These are phyloP conservation scores for Cercophora scortea DNA, from an alignment of 495 filamentous ascomycete genomes.

Conservation along the genomic window DNA sequence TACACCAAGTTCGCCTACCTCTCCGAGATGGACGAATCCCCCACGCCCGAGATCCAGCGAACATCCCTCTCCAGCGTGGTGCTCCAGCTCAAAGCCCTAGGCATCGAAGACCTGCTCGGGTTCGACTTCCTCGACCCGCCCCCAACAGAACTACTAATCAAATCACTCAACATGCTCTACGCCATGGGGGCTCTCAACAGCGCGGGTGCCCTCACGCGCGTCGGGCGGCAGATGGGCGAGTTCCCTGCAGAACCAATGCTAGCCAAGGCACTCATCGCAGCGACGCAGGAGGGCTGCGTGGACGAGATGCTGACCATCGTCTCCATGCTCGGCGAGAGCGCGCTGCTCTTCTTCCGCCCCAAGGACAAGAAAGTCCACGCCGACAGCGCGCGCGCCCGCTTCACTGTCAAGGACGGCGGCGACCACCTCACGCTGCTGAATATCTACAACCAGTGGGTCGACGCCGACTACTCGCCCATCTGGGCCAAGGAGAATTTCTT, in stretches of 20 bases:
- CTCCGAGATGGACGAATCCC: conserved; percentile 89
- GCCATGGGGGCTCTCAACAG: conserved; percentile 86
- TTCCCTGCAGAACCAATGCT: conserved; percentile 94
- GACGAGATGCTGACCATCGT: conserved; percentile 94
- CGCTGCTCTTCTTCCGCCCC: conserved; percentile 86
- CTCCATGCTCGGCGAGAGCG: conserved; percentile 85
- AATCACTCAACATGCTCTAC: conserved; percentile 86
- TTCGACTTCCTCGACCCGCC: conserved; percentile 98
- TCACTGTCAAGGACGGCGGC: conserved; percentile 87
- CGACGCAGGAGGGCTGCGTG: conserved; percentile 81
- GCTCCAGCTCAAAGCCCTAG: conserved; percentile 79
- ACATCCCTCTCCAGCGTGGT: conserved; percentile 82
- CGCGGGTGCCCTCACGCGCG: conserved; percentile 81
- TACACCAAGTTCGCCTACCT: conserved; percentile 94
- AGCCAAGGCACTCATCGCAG: conserved; percentile 84
- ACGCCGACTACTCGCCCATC: conserved; percentile 78
- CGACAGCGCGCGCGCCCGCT: conserved; percentile 83
- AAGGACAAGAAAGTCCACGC: conserved; percentile 98
- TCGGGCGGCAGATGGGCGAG: conserved; percentile 93
- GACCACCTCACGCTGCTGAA: conserved; percentile 90
- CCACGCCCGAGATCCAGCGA: conserved; percentile 90
- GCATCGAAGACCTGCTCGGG: conserved; percentile 87
- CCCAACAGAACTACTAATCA: conserved; percentile 82
- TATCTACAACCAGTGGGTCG: conserved; percentile 96
- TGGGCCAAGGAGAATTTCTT: conserved; percentile 94